Base-by-base conservation (phyloP, 73 alveolate genomes). In the Paramecium biaurelia region DNA sequence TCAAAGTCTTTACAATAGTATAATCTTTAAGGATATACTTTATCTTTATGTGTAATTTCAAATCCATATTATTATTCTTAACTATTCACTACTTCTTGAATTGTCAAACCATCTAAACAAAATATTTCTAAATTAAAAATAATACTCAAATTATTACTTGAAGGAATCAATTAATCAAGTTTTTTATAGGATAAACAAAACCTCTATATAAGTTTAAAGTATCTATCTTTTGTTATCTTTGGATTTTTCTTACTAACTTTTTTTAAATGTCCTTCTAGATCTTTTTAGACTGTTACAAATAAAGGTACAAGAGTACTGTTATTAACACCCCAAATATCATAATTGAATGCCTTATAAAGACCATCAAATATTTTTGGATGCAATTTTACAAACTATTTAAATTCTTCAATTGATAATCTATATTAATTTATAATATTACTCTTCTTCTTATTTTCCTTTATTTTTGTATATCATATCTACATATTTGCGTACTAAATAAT, bases 341-440 rank as follows among this genome's bases (percentile, higher is more conserved):
- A 74, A 74, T 74, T 74, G 10, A 74, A 74, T 32, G 87, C 87
- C 11, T 74, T 74, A 35, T 74, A 74, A n/a, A 74, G 32, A 2
- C 87, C 87, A 74, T 74, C 59, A 74, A 74, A 74, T 28, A 74
- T 74, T 37, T 74, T 74, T n/a, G 87, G 87, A 37, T 74, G 87
- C 18, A 32, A 32, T 21, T 74, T 28, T 35, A 74, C 87, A 74
- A 74, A 74, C 24, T 74, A 74, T 74, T 74, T 74, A 37, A 74
- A 74, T 74, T 74, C 87, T 30, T 35, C 87, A 32, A 74, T 74
- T 10, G 87, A 74, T 38, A 74, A 21, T 67, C 84, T 67, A 67
- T 6, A 67, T 67, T 12, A 23, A 26, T 30, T 4, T 2, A 5
- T 67, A 4, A 12, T 4, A 24, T 67, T 67, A 67, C 84, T 67